Conservation (phyloP, 2,329 filamentous ascomycete species). For the Aspergillus luchuensis region DNA sequence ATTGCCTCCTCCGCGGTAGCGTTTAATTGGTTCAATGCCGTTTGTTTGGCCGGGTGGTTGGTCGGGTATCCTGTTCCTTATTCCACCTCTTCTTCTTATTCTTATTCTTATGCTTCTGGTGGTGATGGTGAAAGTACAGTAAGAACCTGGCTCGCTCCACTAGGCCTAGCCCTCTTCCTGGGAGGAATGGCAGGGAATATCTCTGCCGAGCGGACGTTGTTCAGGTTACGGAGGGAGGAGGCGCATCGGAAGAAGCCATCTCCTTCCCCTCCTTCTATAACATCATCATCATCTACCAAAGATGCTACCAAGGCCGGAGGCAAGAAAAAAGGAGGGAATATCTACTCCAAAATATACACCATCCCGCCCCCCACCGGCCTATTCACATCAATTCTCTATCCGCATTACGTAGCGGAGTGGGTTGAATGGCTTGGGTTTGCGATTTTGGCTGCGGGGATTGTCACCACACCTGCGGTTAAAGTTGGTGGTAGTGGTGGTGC, state of each 20-base stretch:
- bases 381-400: slow-evolving; percentile 80
- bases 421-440: slow-evolving; percentile 91
- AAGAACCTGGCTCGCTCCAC: slow-evolving; percentile 25
- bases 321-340: slow-evolving; percentile 44
- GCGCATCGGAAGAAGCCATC: slow-evolving; percentile 42
- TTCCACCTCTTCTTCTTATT: neutral
- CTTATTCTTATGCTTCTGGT: neutral
- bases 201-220: slow-evolving; percentile 85
- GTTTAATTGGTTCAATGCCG: slow-evolving; percentile 82
- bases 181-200: slow-evolving; percentile 78
- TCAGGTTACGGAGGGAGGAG: slow-evolving; percentile 77
- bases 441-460: slow-evolving; percentile 54
- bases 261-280: slow-evolving; percentile 30
- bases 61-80: slow-evolving; percentile 68
- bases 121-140: neutral
- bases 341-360: slow-evolving; percentile 80
- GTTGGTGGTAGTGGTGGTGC: no score
- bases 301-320: slow-evolving; percentile 19
- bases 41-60: slow-evolving; percentile 77
- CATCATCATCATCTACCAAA: slow-evolving; percentile 28
- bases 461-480: neutral
- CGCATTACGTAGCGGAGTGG: slow-evolving; percentile 97
- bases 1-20: slow-evolving; percentile 65
- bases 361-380: slow-evolving; percentile 78
- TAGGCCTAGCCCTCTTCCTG: slow-evolving; percentile 75